Conservation (phyloP, 2,329 filamentous ascomycete species). For the Pseudocercospora pini-densiflorae region DNA sequence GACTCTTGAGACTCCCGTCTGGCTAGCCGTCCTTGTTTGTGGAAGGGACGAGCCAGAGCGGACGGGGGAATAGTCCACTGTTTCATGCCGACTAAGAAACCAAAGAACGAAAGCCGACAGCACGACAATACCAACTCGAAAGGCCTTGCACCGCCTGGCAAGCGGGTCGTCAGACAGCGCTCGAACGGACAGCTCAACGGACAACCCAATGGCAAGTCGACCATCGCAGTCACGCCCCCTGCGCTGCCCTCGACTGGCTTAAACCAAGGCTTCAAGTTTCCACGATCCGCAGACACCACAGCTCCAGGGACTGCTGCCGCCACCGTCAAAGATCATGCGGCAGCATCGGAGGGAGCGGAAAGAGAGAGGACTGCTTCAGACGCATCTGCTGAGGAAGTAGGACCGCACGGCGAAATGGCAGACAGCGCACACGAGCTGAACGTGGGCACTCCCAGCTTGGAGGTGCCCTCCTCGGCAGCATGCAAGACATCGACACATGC, state of each 20-base stretch:
- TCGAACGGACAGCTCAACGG: constrained; percentile 52
- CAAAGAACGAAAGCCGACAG: constrained; percentile 49
- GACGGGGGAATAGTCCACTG: constrained; percentile 23
- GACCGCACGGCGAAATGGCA: constrained; percentile 34
- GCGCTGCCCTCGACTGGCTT: constrained; percentile 45
- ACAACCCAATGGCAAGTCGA: constrained; percentile 46
- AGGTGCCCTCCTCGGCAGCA: constrained; percentile 26
- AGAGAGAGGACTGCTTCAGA: constrained; percentile 50
- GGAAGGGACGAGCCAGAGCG: constrained; percentile 35
- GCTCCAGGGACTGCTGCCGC: constrained; percentile 23
- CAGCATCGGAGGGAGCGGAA: constrained; percentile 29
- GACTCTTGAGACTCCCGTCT: constrained; percentile 31
- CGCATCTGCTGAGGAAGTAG: constrained; percentile 46
- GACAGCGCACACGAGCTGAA: constrained; percentile 35
- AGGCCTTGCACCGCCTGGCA: constrained; percentile 79
- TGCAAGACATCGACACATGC: constrained; percentile 65
- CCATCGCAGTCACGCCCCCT: constrained; percentile 41
- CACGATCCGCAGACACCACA: constrained; percentile 35
- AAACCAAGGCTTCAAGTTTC: constrained; percentile 43
- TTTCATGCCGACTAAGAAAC: constrained; percentile 56
- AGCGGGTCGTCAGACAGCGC: constrained; percentile 61
- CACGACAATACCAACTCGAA: constrained; percentile 74
- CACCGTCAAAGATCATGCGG: constrained; percentile 33
- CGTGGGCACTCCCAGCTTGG: constrained; percentile 33
- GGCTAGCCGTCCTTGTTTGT: constrained; percentile 35